Base-by-base conservation (phyloP, 1,284 basidiomycete genomes). In the Leccinum subrobustum region DNA sequence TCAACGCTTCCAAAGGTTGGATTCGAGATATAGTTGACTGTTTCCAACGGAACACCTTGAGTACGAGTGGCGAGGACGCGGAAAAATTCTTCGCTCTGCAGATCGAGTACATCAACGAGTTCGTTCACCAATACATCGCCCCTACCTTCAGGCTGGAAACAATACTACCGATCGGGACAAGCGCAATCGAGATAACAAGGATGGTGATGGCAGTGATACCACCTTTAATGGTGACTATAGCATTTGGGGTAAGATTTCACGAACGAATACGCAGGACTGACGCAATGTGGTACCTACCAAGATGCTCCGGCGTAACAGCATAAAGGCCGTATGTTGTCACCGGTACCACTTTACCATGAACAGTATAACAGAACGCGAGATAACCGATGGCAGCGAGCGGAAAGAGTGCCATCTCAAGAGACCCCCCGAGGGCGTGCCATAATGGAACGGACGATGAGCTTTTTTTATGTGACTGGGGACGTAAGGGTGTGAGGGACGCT, bases 11-110 rank as follows among this genome's bases (percentile, higher is more conserved):
- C 70, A 23, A 67, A 74, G 3, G 73, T 57, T 4, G 71, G 66
- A 31, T 29, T 66, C 5, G 73, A 72, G 20, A 72, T 66, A 29
- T 53, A 42, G 27, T 72, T 72, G 35, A 72, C 47, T 1, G 65
- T 61, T 48, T 64, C 63, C 27, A 72, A 53, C 6, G 62, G 71
- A 25, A 74, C 58, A 16, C 73, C 73, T 4, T 60, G 33, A 6
- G 5, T 56, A 2, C 52, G 64, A 3, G 60, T 52, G 7, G 60
- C 57, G 5, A 72, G 39, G 8, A 50, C 52, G 9, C 70, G 71
- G 44, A 72, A 74, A 23, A 72, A 74, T 50, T 71, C 70, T 62
- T 71, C 72, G 23, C 65, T 74, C 70, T 71, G 20, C 18, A 27
- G 2, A 33, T 9, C 7, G 3, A 33, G 8, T 35, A 29, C 6